phyloP scores from a whole-genome alignment of 768 basidiomycete species.

The Serpula lacrymans region DNA sequence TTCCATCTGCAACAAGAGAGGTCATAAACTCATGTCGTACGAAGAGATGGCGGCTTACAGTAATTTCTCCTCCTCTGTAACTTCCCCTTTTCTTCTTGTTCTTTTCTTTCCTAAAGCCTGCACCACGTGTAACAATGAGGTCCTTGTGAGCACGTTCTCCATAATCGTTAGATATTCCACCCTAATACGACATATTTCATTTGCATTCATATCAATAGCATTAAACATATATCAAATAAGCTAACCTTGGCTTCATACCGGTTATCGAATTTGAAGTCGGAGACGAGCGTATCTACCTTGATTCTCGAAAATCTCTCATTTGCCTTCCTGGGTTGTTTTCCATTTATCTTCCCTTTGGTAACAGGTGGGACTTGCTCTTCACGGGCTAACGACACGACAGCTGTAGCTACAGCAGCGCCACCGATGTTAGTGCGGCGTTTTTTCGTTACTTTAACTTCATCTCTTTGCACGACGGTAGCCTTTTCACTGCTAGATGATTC shows the following conservation, averaged over 20 bases:
- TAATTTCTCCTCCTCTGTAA: constrained; percentile 93
- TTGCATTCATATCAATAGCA: background rate
- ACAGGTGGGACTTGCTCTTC: background rate
- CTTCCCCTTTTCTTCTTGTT: constrained; percentile 99
- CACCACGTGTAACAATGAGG: constrained; percentile 89
- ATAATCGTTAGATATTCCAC: constrained; percentile 74
- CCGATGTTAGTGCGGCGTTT: constrained; percentile 55
- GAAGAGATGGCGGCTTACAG: constrained; percentile 45
- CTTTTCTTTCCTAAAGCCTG: constrained; percentile 97
- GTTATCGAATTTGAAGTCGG: constrained; percentile 54
- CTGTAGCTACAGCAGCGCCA: constrained; percentile 47
- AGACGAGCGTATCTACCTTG: constrained; percentile 55
- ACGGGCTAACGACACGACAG: constrained; percentile 27
- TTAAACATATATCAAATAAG: too few relatives aligned
- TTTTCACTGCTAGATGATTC: constrained; percentile 3
- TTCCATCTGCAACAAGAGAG: constrained; percentile 48
- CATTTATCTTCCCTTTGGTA: constrained; percentile 11
- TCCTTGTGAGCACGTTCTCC: constrained; percentile 83
- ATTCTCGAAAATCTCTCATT: constrained; percentile 81
- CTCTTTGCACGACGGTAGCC: constrained; percentile 10
- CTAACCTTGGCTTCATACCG: constrained; percentile 77
- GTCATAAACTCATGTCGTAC: constrained; percentile 3
- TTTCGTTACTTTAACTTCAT: constrained; percentile 42
- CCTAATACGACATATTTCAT: constrained; percentile 33
- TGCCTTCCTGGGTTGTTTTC: constrained; percentile 29